phyloP scores from a whole-genome alignment of 192 early-diverging fungal genomes.

The Dissophora ornata region DNA sequence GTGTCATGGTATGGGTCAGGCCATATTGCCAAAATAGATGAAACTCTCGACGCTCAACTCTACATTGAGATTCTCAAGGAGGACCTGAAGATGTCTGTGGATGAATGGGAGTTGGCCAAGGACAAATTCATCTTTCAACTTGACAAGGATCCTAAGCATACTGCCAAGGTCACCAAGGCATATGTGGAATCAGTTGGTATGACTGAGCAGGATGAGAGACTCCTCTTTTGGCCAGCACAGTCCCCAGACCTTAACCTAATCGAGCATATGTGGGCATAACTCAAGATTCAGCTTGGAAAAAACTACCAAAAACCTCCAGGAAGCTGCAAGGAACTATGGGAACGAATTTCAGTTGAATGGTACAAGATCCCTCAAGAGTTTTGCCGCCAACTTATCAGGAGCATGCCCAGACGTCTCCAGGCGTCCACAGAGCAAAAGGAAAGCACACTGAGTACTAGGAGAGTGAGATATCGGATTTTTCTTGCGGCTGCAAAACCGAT shows the following conservation, averaged over 20 bases:
- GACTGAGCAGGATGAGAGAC: conserved; percentile 3
- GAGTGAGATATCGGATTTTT: neutral
- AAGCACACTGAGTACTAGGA: conserved; percentile 14
- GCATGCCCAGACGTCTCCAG: conserved; percentile 15
- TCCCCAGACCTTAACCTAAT: conserved; percentile 10
- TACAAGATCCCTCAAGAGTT: conserved; percentile 5
- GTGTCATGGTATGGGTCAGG: conserved; percentile 14
- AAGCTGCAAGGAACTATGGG: conserved; percentile 25
- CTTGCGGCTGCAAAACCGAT: neutral
- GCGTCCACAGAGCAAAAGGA: conserved; percentile 7
- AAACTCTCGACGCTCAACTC: conserved; percentile 6
- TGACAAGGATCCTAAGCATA: conserved; percentile 54
- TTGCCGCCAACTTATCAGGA: conserved; percentile 5
- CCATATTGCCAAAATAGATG: conserved; percentile 20
- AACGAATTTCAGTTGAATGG: conserved; percentile 12
- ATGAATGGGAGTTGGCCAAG: conserved; percentile 12
- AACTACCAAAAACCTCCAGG: conserved; percentile 5
- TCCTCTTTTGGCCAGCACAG: neutral
- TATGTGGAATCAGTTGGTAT: conserved; percentile 2
- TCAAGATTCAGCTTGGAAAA: conserved; percentile 3
- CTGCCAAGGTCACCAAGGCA: conserved; percentile 10
- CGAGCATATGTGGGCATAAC: conserved; percentile 8
- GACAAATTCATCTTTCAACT: conserved; percentile 32
- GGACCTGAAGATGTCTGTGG: conserved; percentile 11
- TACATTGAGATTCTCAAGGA: conserved; percentile 25